Evolutionary conservation across 2,329 filamentous ascomycete genomes (phyloP), one percentile per base, ranked within the genome.

Genomic region (Trichoderma brevicompactum): DNA sequence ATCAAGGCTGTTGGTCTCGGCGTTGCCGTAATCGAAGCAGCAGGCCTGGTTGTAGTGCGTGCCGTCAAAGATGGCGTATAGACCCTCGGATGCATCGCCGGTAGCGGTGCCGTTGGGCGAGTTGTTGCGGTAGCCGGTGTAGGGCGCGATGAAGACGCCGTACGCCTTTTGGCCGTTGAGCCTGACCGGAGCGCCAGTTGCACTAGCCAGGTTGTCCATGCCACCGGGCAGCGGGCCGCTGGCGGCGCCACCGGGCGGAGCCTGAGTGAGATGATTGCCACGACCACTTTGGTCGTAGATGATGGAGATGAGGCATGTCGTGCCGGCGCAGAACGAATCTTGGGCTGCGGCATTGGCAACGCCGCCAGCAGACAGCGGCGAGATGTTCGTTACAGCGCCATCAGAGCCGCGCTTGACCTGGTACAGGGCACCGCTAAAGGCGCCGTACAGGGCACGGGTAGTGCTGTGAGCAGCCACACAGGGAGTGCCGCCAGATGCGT

Each of bases 1-100:
- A 13, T 62, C 59, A 4, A 12, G 23, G 2, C 38, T 53, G n/a
- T 23, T 62, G 12, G 48, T 53, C 48, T 62, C 59, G 5, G 59
- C 59, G n/a, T 62, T 62, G 5, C 59, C 59, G 13, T 62, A 62
- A n/a, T 62, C 59, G 23, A 62, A 62, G 48, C 59, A 62, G 28
- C 59, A 62, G 6, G 9, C 48, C 1, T 17, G 23, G 32, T 62
- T 62, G 17, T 62, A 62, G 28, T 62, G 59, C 15, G 48, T 36
- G 5, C 59, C 59, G 28, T 62, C 59, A 10, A 62, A 23, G 5
- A 62, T 28, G 7, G 59, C 59, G 17, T 62, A 62, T 10, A 62
- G 3, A 12, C 59, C 59, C 38, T 62, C 23, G 5, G 59, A 8
- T 5, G 23, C 48, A 6, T 62, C 59, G 1, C 48, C 59, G 15